A percentile compares a stretch with the other conserved stretches of the same genome.
Evolutionary conservation across 805 yeast genomes (phyloP).

Genomic region (Starmerella scarabaei): DNA sequence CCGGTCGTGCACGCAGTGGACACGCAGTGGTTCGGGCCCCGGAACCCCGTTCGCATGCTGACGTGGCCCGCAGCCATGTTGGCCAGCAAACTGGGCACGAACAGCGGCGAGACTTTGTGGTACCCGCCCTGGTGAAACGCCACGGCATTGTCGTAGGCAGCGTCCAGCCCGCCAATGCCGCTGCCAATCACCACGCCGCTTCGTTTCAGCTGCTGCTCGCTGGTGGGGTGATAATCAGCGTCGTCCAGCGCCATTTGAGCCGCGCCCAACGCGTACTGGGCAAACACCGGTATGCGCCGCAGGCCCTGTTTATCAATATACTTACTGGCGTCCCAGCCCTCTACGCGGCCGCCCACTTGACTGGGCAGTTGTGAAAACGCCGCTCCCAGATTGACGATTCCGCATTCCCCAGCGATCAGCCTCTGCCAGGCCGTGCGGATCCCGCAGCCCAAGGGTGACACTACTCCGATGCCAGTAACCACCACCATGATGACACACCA

Average conservation of each 20-base stretch:
- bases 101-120: constrained; percentile 66
- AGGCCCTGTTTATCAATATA: constrained; percentile 37
- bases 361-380: constrained; percentile 49
- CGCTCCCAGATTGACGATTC: constrained; percentile 31
- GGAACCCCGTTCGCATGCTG: constrained; percentile 59
- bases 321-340: constrained; percentile 43
- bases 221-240: constrained; percentile 40
- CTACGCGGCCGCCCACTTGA: constrained; percentile 59
- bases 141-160: constrained; percentile 50
- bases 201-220: constrained; percentile 21
- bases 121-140: constrained; percentile 41
- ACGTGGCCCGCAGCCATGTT: constrained; percentile 94
- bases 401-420: constrained; percentile 27
- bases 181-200: constrained; percentile 76
- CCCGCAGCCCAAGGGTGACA: constrained; percentile 78
- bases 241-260: constrained; percentile 64
- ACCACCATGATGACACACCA: constrained; percentile 43
- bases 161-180: constrained; percentile 81
- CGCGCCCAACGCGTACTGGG: constrained; percentile 69
- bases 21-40: constrained; percentile 79
- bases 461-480: constrained; percentile 79
- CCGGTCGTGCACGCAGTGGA: constrained; percentile 98
- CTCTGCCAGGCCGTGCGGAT: constrained; percentile 26
- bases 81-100: constrained; percentile 68
- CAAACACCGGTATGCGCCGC: constrained; percentile 54